phyloP scores from a whole-genome alignment of 2,329 filamentous ascomycete species.

The Colletotrichum melonis region DNA sequence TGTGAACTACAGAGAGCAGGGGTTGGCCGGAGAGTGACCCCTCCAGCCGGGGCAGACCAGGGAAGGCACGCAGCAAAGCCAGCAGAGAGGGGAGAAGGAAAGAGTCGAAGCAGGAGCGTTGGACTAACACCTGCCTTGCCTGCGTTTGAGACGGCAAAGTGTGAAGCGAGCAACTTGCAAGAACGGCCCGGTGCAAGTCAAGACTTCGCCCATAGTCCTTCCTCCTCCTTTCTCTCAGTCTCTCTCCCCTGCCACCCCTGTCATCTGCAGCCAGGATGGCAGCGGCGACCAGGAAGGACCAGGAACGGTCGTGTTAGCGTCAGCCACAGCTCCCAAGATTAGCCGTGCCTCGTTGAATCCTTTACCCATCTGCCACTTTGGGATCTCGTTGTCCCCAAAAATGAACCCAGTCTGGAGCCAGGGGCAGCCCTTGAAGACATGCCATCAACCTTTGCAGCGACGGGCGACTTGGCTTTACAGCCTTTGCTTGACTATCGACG shows the following conservation, averaged over 20 bases:
- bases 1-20: constrained; percentile 1
- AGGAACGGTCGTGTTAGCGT: constrained; percentile 13
- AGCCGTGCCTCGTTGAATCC: constrained; percentile 12
- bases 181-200: not conserved
- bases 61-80: too few species aligned
- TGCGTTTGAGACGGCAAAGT: not conserved
- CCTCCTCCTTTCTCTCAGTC: too few species aligned
- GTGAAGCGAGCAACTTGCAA: constrained; percentile 3
- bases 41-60: not conserved
- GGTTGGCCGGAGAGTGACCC: constrained; percentile 1
- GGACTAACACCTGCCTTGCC: not conserved
- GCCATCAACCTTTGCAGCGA: not conserved
- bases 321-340: constrained; percentile 10
- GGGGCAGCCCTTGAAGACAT: constrained; percentile 9
- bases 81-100: not conserved
- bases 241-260: not conserved
- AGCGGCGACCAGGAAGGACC: not conserved
- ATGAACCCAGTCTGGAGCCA: constrained; percentile 14
- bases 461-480: not conserved
- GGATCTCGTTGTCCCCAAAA: constrained; percentile 12
- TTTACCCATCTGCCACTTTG: constrained; percentile 7
- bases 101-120: constrained; percentile 24
- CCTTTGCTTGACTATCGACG: not conserved
- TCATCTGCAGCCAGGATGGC: not conserved
- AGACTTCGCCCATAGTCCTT: not conserved